Conservation (phyloP, 305 asterid species). For the Fraxinus angustifolia region DNA sequence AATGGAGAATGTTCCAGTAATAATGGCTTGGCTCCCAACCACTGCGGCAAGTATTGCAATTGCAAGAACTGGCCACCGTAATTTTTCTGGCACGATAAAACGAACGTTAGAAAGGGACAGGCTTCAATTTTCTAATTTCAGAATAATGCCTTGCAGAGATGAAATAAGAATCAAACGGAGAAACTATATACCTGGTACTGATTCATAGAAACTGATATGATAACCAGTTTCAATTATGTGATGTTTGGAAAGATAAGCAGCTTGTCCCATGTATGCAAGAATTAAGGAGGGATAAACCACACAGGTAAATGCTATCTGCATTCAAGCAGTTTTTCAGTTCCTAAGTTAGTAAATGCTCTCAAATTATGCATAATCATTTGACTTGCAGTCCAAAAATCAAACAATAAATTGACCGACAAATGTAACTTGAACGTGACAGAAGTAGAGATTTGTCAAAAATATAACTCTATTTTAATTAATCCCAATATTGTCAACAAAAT, state of each 20-base stretch:
- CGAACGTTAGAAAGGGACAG: not conserved
- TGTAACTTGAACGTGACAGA: not conserved
- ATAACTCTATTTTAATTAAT: not conserved
- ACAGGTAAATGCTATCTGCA: conserved; percentile 80
- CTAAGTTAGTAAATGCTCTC: not conserved
- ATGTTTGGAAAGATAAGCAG: conserved; percentile 88
- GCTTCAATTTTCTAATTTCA: not conserved
- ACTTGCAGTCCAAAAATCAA: not conserved
- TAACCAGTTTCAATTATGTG: conserved; percentile 62
- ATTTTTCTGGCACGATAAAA: conserved; percentile 42
- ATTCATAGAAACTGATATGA: conserved; percentile 77
- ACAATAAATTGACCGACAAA: not conserved
- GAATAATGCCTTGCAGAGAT: not conserved
- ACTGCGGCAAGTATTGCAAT: conserved; percentile 91
- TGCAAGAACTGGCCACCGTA: conserved; percentile 82
- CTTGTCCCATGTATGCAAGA: conserved; percentile 98
- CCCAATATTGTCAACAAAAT: not conserved
- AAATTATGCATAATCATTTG: not conserved
- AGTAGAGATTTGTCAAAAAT: not conserved
- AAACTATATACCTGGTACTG: conserved; percentile 67
- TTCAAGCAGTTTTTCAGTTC: not conserved
- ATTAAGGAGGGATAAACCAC: conserved; percentile 83
- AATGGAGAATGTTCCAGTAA: conserved; percentile 83
- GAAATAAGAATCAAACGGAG: not conserved
- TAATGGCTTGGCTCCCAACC: conserved; percentile 91